Base-by-base conservation (phyloP, 225 moss, liverwort and hornwort genomes). In the Marchantia paleacea region DNA sequence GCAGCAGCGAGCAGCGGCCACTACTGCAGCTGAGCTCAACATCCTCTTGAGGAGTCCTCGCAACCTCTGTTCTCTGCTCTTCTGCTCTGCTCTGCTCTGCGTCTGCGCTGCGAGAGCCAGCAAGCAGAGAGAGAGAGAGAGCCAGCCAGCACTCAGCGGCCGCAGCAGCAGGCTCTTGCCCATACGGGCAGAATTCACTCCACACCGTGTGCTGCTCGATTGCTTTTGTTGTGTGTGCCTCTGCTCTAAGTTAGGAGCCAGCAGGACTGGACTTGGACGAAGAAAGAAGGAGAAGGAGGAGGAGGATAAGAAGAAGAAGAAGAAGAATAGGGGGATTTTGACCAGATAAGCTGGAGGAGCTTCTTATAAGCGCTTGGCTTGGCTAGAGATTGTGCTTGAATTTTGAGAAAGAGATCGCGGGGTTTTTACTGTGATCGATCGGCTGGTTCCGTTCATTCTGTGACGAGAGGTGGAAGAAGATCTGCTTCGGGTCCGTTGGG, bases 71-170 rank as follows among this genome's bases (percentile, higher is more conserved):
- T 67, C 65, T 66, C 78, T 52, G 78, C 69, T 69, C 61, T 70
- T 79, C 79, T 79, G 69, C 79, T 69, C 69, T 79, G n/a, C n/a
- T n/a, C n/a, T 14, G 14, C 53, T 54, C 69, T 78, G 64, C 65
- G 25, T 49, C 10, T 20, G 31, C 18, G 60, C 60, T 39, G 48
- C 9, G 26, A 24, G 50, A 53, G 65, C 22, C n/a, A 64, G 24
- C 22, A 13, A 12, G 29, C 18, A 64, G 63, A 67, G 65, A 62
- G 61, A 77, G 55, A 63, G 77, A 19, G 16, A 73, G 73, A 49
- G 29, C 25, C 75, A 75, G 75, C 39, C 39, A 39, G 39, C 39
- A 39, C 3, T 2, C 52, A 75, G 52, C 24, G 11, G 49, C 64
- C 20, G 28, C 54, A 28, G 75, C 60, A 60, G 72, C n/a, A 72